Conservation (phyloP, 768 basidiomycete genomes). For the Lentinula guzmanii region DNA sequence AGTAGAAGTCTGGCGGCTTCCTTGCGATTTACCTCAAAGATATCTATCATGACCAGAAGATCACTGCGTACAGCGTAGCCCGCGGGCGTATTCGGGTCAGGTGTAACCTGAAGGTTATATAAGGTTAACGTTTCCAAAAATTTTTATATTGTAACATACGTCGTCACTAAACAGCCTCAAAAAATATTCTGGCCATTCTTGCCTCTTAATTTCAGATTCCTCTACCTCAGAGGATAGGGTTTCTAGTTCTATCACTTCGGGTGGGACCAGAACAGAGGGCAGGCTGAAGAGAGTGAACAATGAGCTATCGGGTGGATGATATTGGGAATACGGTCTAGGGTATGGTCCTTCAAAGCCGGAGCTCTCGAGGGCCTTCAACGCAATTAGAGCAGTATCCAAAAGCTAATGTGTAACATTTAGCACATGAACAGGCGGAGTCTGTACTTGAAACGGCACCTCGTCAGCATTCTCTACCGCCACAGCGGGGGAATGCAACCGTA, state of each 20-base stretch:
- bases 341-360: slow-evolving; percentile 56
- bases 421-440: neutral
- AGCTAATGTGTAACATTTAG: slow-evolving; percentile 28
- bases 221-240: slow-evolving; percentile 62
- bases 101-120: slow-evolving; percentile 52
- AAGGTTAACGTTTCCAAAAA: neutral
- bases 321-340: slow-evolving; percentile 59
- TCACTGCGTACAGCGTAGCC: slow-evolving; percentile 78
- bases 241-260: slow-evolving; percentile 81
- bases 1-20: slow-evolving; percentile 86
- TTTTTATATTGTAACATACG: slow-evolving; percentile 20
- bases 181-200: slow-evolving; percentile 77
- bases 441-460: slow-evolving; percentile 40
- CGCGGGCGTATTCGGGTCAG: slow-evolving; percentile 62
- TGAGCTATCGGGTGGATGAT: slow-evolving; percentile 33
- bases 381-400: slow-evolving; percentile 64
- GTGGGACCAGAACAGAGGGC: slow-evolving; percentile 79
- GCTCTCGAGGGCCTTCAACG: slow-evolving; percentile 56
- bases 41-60: slow-evolving; percentile 72
- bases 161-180: slow-evolving; percentile 62
- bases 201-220: slow-evolving; percentile 68
- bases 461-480: slow-evolving; percentile 44
- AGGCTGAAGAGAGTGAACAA: slow-evolving; percentile 53
- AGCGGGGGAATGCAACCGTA: slow-evolving; percentile 41
- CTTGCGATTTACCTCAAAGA: slow-evolving; percentile 95